Evolutionary conservation across 208 protist genomes (phyloP).

Genomic region (Acanthamoeba lenticulata): DNA sequence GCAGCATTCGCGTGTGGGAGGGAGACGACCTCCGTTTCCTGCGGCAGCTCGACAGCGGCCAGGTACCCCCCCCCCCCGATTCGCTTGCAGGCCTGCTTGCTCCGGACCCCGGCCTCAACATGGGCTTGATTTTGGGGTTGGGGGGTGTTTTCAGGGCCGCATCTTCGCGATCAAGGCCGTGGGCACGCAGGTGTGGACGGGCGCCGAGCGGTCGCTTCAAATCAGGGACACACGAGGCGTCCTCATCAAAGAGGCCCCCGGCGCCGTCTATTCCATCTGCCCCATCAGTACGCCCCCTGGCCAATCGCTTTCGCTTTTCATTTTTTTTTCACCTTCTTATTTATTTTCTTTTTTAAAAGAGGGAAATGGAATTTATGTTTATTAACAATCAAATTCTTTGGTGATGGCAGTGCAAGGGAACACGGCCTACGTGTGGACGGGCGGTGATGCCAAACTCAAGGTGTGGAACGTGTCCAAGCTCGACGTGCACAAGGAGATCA

Average conservation of each 20-base stretch:
- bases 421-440: neutral
- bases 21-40: slow-evolving; percentile 30
- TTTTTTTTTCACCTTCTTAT: neutral
- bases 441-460: neutral
- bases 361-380: too few relatives aligned
- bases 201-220: slow-evolving; percentile 15
- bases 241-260: slow-evolving; percentile 8
- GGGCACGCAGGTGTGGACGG: slow-evolving; percentile 13
- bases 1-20: slow-evolving; percentile 50
- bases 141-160: neutral
- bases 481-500: neutral
- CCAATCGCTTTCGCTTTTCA: too few relatives aligned
- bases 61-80: neutral
- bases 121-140: too few relatives aligned
- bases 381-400: too few relatives aligned
- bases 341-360: neutral
- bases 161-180: slow-evolving; percentile 16
- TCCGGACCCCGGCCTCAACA: too few relatives aligned
- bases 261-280: neutral
- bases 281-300: neutral
- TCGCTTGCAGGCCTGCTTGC: too few relatives aligned
- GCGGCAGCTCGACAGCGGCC: slow-evolving; percentile 12
- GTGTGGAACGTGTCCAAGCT: neutral
- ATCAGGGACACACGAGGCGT: slow-evolving; percentile 27
- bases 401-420: neutral